Base-by-base conservation (phyloP, 2,329 filamentous ascomycete species). In the Fusarium sacchari region DNA sequence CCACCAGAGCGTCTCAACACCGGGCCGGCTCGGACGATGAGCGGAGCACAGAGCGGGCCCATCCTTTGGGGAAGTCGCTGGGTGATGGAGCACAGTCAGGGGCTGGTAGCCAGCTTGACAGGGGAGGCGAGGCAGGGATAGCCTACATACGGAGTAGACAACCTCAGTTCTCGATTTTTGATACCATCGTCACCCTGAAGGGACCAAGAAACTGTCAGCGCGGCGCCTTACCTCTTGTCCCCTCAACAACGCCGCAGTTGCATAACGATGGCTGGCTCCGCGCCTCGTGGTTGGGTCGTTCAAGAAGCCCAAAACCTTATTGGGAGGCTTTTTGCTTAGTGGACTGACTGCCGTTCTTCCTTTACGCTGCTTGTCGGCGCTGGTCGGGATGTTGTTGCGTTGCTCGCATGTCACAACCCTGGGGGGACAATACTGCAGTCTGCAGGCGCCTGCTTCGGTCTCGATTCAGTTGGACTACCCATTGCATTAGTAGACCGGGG, bases 1-100 rank as follows among this genome's bases (percentile, higher is more conserved):
- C 56, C 60, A 69, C 57, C 62, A 72, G 30, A 39, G 40, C 44
- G 40, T 52, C 55, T 56, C 64, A 69, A 60, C 64, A 77, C 76
- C 76, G 76, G 76, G 67, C 76, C 74, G 76, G 76, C 73, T 78
- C 76, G 76, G 76, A 77, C 40, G 67, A 77, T 68, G 59, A 66
- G 73, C 75, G 76, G 73, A 76, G 74, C 65, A 73, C 75, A 71
- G 73, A 77, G 70, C 74, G 59, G 69, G 65, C 55, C 72, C 40
- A 39, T 59, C 49, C 60, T 69, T 70, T 57, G 50, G 49, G 65
- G 55, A 66, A 53, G 61, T 60, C 30, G 34, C 52, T 69, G 26
- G 58, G 44, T 42, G 66, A 60, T 76, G 73, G 73, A 65, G 44
- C 60, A 64, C 64, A 11, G 26, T 22, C 56, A 66, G 66, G 58